Conservation (phyloP, 1,139 yeast species). For the Magnusiomyces ingens region DNA sequence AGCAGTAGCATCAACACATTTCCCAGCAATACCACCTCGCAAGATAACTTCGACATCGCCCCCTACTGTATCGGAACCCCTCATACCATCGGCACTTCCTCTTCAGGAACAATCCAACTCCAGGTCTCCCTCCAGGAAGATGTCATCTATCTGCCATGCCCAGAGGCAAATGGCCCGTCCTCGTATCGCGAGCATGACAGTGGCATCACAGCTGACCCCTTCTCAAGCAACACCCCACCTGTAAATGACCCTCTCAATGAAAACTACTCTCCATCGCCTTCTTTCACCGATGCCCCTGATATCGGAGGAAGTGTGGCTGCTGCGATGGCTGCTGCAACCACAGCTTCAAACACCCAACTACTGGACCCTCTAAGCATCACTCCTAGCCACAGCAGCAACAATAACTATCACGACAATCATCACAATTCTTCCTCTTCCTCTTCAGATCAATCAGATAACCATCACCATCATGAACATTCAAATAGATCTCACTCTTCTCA, state of each 20-base stretch:
- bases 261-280: constrained; percentile 2
- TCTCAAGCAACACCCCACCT: background rate
- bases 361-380: background rate
- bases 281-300: background rate
- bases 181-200: constrained; percentile 22
- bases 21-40: background rate
- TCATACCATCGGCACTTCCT: constrained; percentile 28
- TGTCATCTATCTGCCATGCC: constrained; percentile 27
- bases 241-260: constrained; percentile 4
- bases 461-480: background rate
- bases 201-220: constrained; percentile 5
- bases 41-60: constrained; percentile 17
- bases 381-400: background rate
- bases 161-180: constrained; percentile 18
- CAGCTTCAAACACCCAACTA: background rate
- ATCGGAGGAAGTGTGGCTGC: background rate
- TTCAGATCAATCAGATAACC: background rate
- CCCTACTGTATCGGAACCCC: constrained; percentile 32
- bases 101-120: constrained; percentile 30
- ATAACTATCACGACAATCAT: background rate
- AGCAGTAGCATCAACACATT: background rate
- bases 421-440: background rate
- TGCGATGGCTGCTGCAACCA: too few species aligned
- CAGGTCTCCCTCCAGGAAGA: constrained; percentile 32
- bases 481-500: background rate